Evolutionary conservation across 108 stramenopile genomes (phyloP), one percentile per base, ranked within the genome.

Genomic region (Nitzschia sp.): DNA sequence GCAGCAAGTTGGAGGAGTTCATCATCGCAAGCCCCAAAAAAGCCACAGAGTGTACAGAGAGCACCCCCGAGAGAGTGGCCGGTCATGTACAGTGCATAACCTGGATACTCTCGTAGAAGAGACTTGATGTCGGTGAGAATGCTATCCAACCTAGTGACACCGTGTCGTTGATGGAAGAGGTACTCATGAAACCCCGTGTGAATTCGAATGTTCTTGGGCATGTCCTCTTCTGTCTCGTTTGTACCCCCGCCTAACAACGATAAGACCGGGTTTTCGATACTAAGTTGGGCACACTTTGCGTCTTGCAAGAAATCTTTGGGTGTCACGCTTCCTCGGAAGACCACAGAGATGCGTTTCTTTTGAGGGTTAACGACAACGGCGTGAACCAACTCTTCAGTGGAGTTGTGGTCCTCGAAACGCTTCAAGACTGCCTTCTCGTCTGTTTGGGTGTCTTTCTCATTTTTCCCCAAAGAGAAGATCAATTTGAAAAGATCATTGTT

Each of bases 21-120:
- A 46, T 70, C 71, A 25, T 65, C 63, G 17, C 75, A 72, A 7
- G 88, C 83, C 14, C 79, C 84, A 56, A 75, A 83, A 41, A 86
- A 83, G 51, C 84, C 86, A 69, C 82, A 90, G 12, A 93, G 48
- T 0, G 92, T 89, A 2, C 82, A 79, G 6, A 93, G 46, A 3
- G 92, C 92, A 2, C 89, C 92, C 17, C 92, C 92, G 6, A 90
- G 63, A 11, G 81, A 81, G 58, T 93, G 92, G 2, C 92, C 92
- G 6, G 86, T 86, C 17, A 80, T 63, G 63, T 87, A 86, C 26
- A 92, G 54, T 41, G 65, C 63, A 69, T 71, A 87, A 12, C 80
- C 75, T 7, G 65, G 62, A 46, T 85, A 67, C 38, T 84, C 57
- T 44, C 75, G 50, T 19, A 80, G 63, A 26, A 80, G 58, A 29